Conservation (phyloP, 2,329 filamentous ascomycete genomes). For the Laburnicola sp. region DNA sequence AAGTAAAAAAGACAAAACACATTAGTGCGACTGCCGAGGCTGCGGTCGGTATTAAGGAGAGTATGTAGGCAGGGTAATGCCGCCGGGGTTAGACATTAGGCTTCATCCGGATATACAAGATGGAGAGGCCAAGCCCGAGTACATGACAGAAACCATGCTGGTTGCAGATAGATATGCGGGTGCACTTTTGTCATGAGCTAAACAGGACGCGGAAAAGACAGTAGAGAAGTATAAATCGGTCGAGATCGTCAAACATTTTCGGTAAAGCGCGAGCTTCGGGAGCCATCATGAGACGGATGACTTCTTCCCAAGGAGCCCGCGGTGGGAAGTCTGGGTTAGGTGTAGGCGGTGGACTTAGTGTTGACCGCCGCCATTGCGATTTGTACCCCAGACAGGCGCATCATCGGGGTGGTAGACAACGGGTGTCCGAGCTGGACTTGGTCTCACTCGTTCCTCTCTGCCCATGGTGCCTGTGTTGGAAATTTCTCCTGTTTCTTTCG, state of each 20-base stretch:
- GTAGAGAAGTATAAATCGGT: conserved; percentile 25
- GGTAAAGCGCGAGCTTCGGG: conserved; percentile 51
- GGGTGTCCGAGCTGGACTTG: conserved; percentile 67
- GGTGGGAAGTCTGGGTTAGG: conserved; percentile 37
- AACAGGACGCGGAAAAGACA: conserved; percentile 24
- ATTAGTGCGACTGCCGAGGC: conserved; percentile 23
- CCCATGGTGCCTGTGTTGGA: conserved; percentile 25
- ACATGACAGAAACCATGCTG: conserved; percentile 13
- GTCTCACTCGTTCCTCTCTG: conserved; percentile 35
- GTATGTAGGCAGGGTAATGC: conserved; percentile 18
- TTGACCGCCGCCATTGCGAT: conserved; percentile 18
- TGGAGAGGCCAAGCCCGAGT: conserved; percentile 12
- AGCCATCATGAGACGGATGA: conserved; percentile 51
- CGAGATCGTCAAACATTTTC: conserved; percentile 49
- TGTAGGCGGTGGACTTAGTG: conserved; percentile 46
- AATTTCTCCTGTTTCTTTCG: conserved; percentile 34
- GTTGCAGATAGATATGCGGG: conserved; percentile 25
- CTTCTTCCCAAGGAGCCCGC: conserved; percentile 47
- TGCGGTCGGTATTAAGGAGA: conserved; percentile 22
- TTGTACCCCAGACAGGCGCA: conserved; percentile 28
- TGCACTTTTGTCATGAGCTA: conserved; percentile 31
- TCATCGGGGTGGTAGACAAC: conserved; percentile 55
- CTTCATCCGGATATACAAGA: conserved; percentile 28
- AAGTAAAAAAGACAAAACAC: conserved; percentile 18
- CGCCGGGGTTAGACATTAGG: conserved; percentile 8